Evolutionary conservation across 2,329 filamentous ascomycete species (phyloP).

Genomic region (Colletotrichum sp.): DNA sequence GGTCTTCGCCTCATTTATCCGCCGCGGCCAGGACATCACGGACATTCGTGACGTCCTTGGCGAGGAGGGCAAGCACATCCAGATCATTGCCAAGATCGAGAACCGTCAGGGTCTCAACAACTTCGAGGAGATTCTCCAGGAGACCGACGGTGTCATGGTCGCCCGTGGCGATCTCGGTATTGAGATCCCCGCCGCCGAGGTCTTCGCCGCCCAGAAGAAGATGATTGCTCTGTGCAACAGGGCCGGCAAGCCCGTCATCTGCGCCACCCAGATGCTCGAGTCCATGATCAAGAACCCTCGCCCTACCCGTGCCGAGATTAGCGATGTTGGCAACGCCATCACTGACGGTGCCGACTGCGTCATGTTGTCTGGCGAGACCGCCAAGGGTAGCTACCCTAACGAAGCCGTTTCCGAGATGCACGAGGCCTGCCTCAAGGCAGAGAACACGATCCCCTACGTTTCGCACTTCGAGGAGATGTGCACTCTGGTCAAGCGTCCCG

Average conservation of each 20-base stretch:
- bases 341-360: slow-evolving; percentile 98
- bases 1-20: slow-evolving; percentile 99
- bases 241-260: slow-evolving; percentile 98
- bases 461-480: slow-evolving; percentile 96
- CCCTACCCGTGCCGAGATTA: slow-evolving; percentile 97
- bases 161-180: slow-evolving; percentile 98
- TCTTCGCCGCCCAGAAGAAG: slow-evolving; percentile 99
- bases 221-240: slow-evolving; percentile 99
- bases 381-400: slow-evolving; percentile 93
- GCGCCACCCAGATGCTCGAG: slow-evolving; percentile 99
- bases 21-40: slow-evolving; percentile 88
- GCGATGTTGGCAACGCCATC: slow-evolving; percentile 97
- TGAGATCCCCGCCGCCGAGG: slow-evolving; percentile 97
- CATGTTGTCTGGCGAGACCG: slow-evolving; percentile 99
- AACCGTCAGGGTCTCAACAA: slow-evolving; percentile 99
- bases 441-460: slow-evolving; percentile 97
- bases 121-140: slow-evolving; percentile 94
- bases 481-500: slow-evolving; percentile 80
- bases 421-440: slow-evolving; percentile 94
- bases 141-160: slow-evolving; percentile 99
- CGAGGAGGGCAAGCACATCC: slow-evolving; percentile 90
- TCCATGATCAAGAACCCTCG: slow-evolving; percentile 99
- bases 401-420: slow-evolving; percentile 98
- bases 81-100: slow-evolving; percentile 99
- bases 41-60: slow-evolving; percentile 93